Conservation (phyloP, 202 grass and related monocot genomes). For the Digitaria exilis region DNA sequence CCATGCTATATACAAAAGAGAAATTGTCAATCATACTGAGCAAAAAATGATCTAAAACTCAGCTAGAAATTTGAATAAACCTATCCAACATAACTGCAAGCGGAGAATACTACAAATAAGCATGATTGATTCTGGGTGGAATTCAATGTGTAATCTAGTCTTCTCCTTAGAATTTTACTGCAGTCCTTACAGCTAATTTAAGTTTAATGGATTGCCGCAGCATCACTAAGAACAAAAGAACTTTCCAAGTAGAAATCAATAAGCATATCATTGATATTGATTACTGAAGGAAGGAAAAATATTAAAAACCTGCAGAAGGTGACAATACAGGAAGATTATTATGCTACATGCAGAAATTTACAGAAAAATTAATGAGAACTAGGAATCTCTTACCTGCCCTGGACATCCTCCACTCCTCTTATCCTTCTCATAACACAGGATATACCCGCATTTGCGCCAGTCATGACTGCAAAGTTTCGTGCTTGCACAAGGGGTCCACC, state of each 20-base stretch:
- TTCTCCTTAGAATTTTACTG: neutral
- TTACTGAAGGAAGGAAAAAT: neutral
- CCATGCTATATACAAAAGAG: constrained; percentile 82
- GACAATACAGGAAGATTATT: neutral
- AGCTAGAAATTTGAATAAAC: neutral
- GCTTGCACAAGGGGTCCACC: constrained; percentile 91
- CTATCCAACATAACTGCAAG: neutral
- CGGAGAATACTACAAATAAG: neutral
- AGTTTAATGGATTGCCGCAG: constrained; percentile 4
- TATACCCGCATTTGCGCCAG: constrained; percentile 92
- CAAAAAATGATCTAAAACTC: neutral
- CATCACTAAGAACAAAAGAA: neutral
- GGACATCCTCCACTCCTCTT: constrained; percentile 91
- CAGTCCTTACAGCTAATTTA: neutral
- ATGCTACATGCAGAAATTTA: constrained; percentile 1
- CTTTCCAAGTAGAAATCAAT: neutral
- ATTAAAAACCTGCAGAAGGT: constrained; percentile 7
- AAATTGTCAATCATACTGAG: constrained; percentile 5
- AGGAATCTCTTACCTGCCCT: constrained; percentile 63
- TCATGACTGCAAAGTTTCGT: constrained; percentile 97
- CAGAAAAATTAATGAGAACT: neutral
- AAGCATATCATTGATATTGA: neutral
- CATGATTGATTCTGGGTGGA: neutral
- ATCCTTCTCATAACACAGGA: constrained; percentile 94
- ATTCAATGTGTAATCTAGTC: neutral